Evolutionary conservation across 2,329 filamentous ascomycete genomes (phyloP), one percentile per base, ranked within the genome.

Genomic region (Sporothrix sp.): DNA sequence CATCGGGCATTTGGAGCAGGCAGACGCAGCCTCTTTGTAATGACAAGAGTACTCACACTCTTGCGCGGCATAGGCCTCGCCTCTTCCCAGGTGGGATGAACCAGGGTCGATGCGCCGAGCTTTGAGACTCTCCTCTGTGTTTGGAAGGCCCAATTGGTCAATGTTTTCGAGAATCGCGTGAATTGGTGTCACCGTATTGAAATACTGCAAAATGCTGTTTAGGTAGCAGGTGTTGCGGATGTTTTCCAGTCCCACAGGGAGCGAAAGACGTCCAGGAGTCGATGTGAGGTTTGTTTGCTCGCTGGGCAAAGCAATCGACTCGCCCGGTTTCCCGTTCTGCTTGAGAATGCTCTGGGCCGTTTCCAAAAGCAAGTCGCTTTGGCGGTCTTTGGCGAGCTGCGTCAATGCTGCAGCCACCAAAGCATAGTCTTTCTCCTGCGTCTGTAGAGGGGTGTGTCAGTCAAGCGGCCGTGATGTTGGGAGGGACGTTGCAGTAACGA

Each of bases 151-250:
- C 60, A 84, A 78, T 4, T 80, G 66, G 23, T 91, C 81, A 57
- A 87, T 87, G 45, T 87, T 73, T 52, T 94, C 72, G 3, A 96
- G 82, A 57, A 96, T 78, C 5, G 93, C 77, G 45, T 91, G 80
- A 27, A 97, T 73, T 2, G 87, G 82, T 54, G 82, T 84, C 50
- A 97, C 79, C 0, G 90, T 94, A 64, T 95, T 96, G 58, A 96
- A 85, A 63, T 95, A 97, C 60, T 98, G 93, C 9, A 98, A 73
- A 44, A 98, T 77, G 67, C 91, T 97, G 71, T 98, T 98, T 50
- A 98, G 75, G 61, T 98, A 98, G 65, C 93, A 98, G 0, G 94
- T 98, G 61, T 98, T 98, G 53, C 93, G 90, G 52, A 97, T 95
- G 59, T 97, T 98, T 56, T 82, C 78, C 6, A 97, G 75, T 0